Percentiles rank a stretch among this genome's conserved stretches.
Conservation (phyloP, 1,284 basidiomycete species). For the Salmacisia buchloeana region DNA sequence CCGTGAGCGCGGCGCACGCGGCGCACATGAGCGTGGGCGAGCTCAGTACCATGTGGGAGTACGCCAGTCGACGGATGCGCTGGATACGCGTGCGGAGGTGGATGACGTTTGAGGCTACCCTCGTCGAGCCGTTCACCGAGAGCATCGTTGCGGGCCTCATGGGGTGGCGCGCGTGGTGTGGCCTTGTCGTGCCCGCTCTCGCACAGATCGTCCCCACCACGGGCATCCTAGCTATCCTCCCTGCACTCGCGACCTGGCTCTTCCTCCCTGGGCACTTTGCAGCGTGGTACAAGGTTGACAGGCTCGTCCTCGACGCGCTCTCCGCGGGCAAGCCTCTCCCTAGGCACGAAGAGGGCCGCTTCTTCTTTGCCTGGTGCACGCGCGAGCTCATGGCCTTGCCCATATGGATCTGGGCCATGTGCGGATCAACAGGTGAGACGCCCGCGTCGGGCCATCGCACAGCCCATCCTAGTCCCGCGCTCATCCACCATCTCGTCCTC, state of each 20-base stretch:
- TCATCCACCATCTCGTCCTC: not conserved
- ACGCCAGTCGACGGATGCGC: slow-evolving; percentile 42
- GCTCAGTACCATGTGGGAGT: slow-evolving; percentile 42
- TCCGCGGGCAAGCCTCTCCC: slow-evolving; percentile 16
- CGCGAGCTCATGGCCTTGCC: slow-evolving; percentile 44
- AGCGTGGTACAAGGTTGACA: slow-evolving; percentile 23
- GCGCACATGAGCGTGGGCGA: slow-evolving; percentile 46
- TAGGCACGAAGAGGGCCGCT: slow-evolving; percentile 14
- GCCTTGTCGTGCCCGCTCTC: slow-evolving; percentile 13
- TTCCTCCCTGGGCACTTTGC: slow-evolving; percentile 15
- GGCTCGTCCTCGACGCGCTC: slow-evolving; percentile 21
- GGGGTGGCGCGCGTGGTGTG: slow-evolving; percentile 29
- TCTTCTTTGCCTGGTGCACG: slow-evolving; percentile 30
- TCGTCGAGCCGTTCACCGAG: slow-evolving; percentile 47
- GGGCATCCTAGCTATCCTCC: not conserved
- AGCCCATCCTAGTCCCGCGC: no score
- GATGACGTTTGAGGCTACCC: slow-evolving; percentile 45
- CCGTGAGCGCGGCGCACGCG: slow-evolving; percentile 30
- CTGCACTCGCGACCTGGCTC: not conserved
- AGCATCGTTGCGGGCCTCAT: slow-evolving; percentile 39
- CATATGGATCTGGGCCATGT: slow-evolving; percentile 46
- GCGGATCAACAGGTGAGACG: slow-evolving; percentile 19
- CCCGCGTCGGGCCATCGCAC: not conserved
- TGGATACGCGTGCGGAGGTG: slow-evolving; percentile 49
- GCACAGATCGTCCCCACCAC: not conserved